phyloP scores from a whole-genome alignment of 805 yeast genomes.

The Saturnispora sekii region DNA sequence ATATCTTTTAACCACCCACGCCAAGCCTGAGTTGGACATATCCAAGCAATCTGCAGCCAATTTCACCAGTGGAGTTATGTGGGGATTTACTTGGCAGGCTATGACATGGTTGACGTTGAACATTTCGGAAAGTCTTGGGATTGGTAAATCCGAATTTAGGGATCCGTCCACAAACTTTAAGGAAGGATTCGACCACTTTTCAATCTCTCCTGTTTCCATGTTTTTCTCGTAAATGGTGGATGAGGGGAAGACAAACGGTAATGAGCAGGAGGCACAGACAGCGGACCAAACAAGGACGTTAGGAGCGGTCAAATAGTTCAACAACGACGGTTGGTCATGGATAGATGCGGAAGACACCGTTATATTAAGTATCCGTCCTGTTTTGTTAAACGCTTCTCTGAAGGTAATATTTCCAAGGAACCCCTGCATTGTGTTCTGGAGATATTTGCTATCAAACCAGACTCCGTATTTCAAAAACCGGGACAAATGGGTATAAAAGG shows the following conservation, averaged over 20 bases:
- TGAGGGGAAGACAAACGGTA: constrained; percentile 87
- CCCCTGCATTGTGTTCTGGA: constrained; percentile 63
- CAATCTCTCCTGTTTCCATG: constrained; percentile 56
- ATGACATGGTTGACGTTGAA: constrained; percentile 95
- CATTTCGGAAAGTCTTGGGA: constrained; percentile 86
- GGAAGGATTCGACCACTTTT: constrained; percentile 73
- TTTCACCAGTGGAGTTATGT: constrained; percentile 80
- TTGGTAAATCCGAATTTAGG: constrained; percentile 89
- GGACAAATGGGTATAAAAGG: constrained; percentile 41
- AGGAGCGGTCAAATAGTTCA: constrained; percentile 74
- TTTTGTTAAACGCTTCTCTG: constrained; percentile 87
- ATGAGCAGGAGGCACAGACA: constrained; percentile 87
- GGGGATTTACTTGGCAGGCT: constrained; percentile 97
- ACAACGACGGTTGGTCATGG: constrained; percentile 81
- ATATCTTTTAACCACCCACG: constrained; percentile 40
- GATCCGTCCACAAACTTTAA: constrained; percentile 92
- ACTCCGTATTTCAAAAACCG: constrained; percentile 78
- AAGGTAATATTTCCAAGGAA: constrained; percentile 87
- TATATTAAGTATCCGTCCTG: constrained; percentile 86
- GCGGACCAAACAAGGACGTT: constrained; percentile 80
- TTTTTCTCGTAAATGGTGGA: constrained; percentile 79
- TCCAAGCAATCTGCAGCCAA: constrained; percentile 44
- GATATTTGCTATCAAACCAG: constrained; percentile 69
- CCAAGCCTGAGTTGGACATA: constrained; percentile 41
- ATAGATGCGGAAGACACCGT: constrained; percentile 88